Evolutionary conservation across 176 grass and related monocot genomes (phyloP).

Genomic region (Aegilops longissima): DNA sequence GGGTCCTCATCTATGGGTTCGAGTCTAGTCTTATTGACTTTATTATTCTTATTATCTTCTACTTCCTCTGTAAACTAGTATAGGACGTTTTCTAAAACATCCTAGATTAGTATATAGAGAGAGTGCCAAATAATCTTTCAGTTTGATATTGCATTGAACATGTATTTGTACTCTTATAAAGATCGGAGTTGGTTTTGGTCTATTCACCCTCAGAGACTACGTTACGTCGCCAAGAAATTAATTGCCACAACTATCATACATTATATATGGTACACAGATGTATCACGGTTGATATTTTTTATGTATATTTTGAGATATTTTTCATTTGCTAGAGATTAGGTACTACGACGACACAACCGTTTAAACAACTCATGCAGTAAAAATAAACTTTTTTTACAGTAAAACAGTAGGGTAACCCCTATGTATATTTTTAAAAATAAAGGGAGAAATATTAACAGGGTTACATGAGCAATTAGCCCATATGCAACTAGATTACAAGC

Average conservation of each 20-base stretch:
- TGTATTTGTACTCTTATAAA: background rate
- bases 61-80: background rate
- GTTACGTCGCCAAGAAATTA: background rate
- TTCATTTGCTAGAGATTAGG: background rate
- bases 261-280: background rate
- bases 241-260: background rate
- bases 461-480: no score
- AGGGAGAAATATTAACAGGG: background rate
- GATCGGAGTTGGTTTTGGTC: background rate
- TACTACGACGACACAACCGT: background rate
- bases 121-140: background rate
- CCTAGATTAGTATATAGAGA: no score
- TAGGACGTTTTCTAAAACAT: no score
- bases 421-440: background rate
- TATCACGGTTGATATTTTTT: background rate
- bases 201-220: background rate
- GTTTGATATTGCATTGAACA: background rate
- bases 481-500: no score
- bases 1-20: background rate
- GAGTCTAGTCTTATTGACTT: background rate
- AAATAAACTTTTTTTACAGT: background rate
- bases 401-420: background rate
- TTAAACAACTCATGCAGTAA: background rate
- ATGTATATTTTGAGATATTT: background rate
- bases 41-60: constrained; percentile 18